Evolutionary conservation across 2,329 filamentous ascomycete species (phyloP), one percentile per base, ranked within the genome.

Genomic region (Penicillium verrucosum): DNA sequence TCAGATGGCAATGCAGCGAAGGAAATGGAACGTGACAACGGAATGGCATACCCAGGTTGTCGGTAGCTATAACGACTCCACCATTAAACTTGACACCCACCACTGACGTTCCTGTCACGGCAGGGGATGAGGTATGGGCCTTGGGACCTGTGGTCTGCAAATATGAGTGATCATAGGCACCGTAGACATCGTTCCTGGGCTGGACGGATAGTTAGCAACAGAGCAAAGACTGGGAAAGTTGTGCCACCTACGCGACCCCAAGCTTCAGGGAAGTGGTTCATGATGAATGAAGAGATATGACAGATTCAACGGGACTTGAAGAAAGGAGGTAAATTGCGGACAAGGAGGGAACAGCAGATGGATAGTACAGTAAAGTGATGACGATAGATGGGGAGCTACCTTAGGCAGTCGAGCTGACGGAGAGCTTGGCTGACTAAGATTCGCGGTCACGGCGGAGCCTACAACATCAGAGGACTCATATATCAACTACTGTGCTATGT

Each of bases 151-250:
- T 70, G 50, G 77, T 80, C 68, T 90, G 85, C 73, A 97, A 87
- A 76, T 93, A 92, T 57, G 92, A 90, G 71, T 82, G 80, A 78
- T 97, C 90, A 78, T 99, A 99, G 70, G 89, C 82, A 68, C 94
- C 94, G 79, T 97, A 99, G 72, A 97, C 83, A 77, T 99, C 94
- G 78, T 99, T 90, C 83, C 94, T 89, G 73, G 94, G 94, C 94
- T 99, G 59, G 23, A 45, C 51, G 70, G 60, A 53, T 58, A 56
- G 69, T 80, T 74, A 80, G 76, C 51, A 50, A 59, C 16, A 53
- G 29, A 45, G 25, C 29, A 48, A 56, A 40, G 43, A 23, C n/a
- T 29, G 41, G 40, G 54, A 51, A 51, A 59, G 51, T 54, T 56
- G 60, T 59, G 61, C 32, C 45, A 62, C 64, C 65, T 63, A 86